Evolutionary conservation across 768 basidiomycete genomes (phyloP).

Genomic region (Pisolithus sp.): DNA sequence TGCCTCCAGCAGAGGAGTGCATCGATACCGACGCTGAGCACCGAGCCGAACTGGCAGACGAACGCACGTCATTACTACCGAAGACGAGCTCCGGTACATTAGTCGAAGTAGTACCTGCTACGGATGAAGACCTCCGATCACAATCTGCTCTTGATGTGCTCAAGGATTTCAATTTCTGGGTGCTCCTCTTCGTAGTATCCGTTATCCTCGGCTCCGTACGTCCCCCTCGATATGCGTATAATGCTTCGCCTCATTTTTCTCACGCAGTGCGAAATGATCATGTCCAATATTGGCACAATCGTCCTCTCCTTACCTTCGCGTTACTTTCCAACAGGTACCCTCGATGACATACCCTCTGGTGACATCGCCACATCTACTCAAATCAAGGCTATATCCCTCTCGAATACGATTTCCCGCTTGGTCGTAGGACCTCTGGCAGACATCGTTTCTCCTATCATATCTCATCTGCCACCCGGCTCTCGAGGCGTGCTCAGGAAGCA

Average conservation of each 20-base stretch:
- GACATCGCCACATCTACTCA: constrained; percentile 48
- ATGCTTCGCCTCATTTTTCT: background rate
- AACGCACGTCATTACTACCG: constrained; percentile 25
- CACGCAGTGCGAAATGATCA: constrained; percentile 68
- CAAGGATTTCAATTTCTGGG: constrained; percentile 57
- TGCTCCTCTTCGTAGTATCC: constrained; percentile 45
- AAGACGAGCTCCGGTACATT: constrained; percentile 12
- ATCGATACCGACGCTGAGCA: constrained; percentile 5
- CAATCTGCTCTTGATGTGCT: constrained; percentile 39
- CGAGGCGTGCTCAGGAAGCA: constrained; percentile 40
- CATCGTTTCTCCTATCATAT: constrained; percentile 56
- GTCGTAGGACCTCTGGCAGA: constrained; percentile 67
- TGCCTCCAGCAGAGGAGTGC: constrained; percentile 3
- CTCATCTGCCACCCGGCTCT: constrained; percentile 33
- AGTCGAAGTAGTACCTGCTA: constrained; percentile 18
- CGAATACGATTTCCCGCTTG: constrained; percentile 68
- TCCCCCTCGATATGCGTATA: constrained; percentile 7
- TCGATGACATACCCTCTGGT: constrained; percentile 17
- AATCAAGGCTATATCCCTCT: constrained; percentile 62
- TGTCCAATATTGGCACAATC: constrained; percentile 77
- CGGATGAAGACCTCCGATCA: constrained; percentile 12
- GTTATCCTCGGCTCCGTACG: constrained; percentile 66
- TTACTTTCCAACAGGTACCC: constrained; percentile 2
- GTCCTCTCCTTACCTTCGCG: constrained; percentile 52
- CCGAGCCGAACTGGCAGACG: constrained; percentile 14